Evolutionary conservation across 2,329 filamentous ascomycete species (phyloP), one percentile per base, ranked within the genome.

Genomic region (Neopestalotiopsis rosae): DNA sequence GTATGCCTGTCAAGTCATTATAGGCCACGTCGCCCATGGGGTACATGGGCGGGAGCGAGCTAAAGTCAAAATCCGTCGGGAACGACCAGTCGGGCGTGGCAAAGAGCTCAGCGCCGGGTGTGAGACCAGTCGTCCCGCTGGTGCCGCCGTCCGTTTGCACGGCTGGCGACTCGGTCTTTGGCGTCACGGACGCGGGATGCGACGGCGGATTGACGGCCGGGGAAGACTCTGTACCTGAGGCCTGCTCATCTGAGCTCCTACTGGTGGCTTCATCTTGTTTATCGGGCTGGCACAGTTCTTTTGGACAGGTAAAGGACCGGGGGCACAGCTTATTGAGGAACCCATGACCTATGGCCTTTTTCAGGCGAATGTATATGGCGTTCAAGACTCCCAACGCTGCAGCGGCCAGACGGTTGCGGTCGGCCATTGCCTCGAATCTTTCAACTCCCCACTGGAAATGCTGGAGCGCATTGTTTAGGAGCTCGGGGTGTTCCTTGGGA

Each of bases 391-490:
- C 85, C 17, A 87, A 78, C 0, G 87, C 88, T 2, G 86, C 82
- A 58, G 81, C 85, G 2, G 88, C 88, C 30, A 90, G 82, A 0
- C 81, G 78, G 69, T 89, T 90, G 32, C 85, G 81, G 34, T 81
- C 80, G 14, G 83, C 81, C 82, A 90, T 89, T 52, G 82, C 84
- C 66, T 86, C 82, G 71, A 90, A 90, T 5, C 88, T 83, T 71
- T 89, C 84, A 70, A 88, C 85, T 1, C 86, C 86, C 87, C 87
- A 90, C 59, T 85, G 83, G 71, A 89, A 89, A 72, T 90, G 87
- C 73, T 88, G 86, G 9, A 86, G 76, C 0, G 85, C 84, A 30
- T 79, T 79, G 4, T 82, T 78, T 0, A 86, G 77, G 34, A 86
- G 77, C 32, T 87, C 85, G 2, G 78, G 74, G 67, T 89, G 85